Evolutionary conservation across 2,329 filamentous ascomycete genomes (phyloP).

Genomic region (Penicillium sp.): DNA sequence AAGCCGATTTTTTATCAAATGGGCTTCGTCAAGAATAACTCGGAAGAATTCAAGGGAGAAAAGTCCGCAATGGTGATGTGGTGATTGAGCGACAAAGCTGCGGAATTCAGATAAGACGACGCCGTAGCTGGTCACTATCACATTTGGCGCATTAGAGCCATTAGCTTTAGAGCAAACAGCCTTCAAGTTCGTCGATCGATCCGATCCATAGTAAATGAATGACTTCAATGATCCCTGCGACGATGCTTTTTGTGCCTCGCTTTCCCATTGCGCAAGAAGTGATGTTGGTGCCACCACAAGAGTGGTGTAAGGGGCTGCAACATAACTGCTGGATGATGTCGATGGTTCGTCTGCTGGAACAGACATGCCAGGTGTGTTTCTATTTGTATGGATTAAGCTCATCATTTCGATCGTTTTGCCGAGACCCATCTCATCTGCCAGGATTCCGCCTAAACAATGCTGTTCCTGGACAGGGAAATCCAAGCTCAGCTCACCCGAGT

Average conservation of each 20-base stretch:
- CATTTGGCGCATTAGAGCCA: conserved; percentile 70
- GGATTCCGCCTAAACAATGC: conserved; percentile 85
- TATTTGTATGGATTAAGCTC: conserved; percentile 82
- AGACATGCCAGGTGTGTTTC: conserved; percentile 30
- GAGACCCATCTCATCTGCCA: conserved; percentile 95
- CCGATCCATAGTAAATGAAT: conserved; percentile 86
- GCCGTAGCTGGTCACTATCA: conserved; percentile 94
- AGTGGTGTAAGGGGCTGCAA: conserved; percentile 79
- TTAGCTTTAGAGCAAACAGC: conserved; percentile 74
- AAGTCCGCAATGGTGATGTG: conserved; percentile 63
- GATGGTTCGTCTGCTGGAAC: conserved; percentile 58
- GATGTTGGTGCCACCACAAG: conserved; percentile 97
- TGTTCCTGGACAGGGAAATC: conserved; percentile 93
- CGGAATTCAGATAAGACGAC: conserved; percentile 85
- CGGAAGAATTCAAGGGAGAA: conserved; percentile 95
- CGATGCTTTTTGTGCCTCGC: conserved; percentile 88
- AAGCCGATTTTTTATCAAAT: conserved; percentile 83
- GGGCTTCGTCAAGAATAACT: conserved; percentile 90
- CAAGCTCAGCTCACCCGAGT: conserved; percentile 87
- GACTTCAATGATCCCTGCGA: conserved; percentile 75
- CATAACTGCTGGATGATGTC: conserved; percentile 53
- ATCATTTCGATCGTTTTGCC: conserved; percentile 99
- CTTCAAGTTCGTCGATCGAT: conserved; percentile 76
- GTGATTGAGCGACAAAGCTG: conserved; percentile 53
- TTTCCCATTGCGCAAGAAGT: conserved; percentile 93